Evolutionary conservation across 352 stramenopile genomes (phyloP).

Genomic region (Globisporangium parvum): DNA sequence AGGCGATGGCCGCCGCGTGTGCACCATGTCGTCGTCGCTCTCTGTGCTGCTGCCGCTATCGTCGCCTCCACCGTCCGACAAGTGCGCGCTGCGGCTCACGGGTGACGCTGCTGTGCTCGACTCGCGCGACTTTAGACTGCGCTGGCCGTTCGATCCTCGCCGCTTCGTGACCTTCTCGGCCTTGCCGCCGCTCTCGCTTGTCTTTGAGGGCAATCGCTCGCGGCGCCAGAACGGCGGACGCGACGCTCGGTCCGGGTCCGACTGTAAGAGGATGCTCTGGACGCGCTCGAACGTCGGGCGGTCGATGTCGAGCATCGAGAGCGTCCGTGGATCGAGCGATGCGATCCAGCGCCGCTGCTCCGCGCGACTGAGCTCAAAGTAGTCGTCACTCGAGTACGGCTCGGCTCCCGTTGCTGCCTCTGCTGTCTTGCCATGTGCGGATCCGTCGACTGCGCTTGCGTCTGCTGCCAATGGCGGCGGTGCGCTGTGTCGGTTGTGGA

Average conservation of each 20-base stretch:
- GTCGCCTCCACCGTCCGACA: too few relatives aligned
- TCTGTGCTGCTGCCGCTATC: slow-evolving; percentile 8
- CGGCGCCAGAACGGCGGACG: too few relatives aligned
- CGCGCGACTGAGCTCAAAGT: not conserved
- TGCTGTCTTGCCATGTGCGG: not conserved
- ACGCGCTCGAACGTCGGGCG: not conserved
- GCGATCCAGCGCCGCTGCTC: slow-evolving; percentile 7
- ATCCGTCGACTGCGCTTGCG: not conserved
- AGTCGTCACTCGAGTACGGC: slow-evolving; percentile 2
- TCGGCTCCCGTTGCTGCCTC: not conserved
- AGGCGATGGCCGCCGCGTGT: too few relatives aligned
- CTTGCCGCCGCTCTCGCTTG: too few relatives aligned
- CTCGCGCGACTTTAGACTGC: too few relatives aligned
- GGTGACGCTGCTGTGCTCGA: too few relatives aligned
- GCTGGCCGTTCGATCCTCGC: too few relatives aligned
- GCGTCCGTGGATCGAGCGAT: slow-evolving; percentile 1
- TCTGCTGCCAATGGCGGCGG: not conserved
- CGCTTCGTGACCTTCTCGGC: too few relatives aligned
- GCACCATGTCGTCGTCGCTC: slow-evolving; percentile 4
- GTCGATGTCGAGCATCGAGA: not conserved
- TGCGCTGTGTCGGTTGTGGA: not conserved
- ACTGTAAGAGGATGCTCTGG: too few relatives aligned
- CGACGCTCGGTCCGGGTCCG: too few relatives aligned
- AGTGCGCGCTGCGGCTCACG: too few relatives aligned
- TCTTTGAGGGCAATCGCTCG: too few relatives aligned